These are phyloP conservation scores for Zygosaccharomyces rouxii DNA, from an alignment of 805 yeast species.

Conservation along the genomic window DNA sequence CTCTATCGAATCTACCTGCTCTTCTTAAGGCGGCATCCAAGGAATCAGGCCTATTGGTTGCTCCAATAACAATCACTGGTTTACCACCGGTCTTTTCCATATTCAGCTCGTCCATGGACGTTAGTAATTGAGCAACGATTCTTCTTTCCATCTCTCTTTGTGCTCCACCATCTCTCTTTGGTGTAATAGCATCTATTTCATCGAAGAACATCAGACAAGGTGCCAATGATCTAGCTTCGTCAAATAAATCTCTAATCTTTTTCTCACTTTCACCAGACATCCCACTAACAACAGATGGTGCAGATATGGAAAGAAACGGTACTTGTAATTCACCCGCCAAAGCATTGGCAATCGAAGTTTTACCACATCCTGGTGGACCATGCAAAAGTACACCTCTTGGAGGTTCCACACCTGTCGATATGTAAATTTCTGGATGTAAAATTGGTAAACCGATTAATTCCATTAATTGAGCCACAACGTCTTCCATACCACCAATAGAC, in stretches of 20 bases:
- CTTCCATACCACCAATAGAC: constrained; percentile 85
- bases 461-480: constrained; percentile 77
- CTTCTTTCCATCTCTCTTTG: constrained; percentile 97
- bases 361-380: constrained; percentile 99
- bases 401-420: constrained; percentile 87
- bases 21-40: constrained; percentile 91
- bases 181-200: constrained; percentile 97
- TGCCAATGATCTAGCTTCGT: constrained; percentile 83
- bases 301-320: constrained; percentile 85
- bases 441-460: constrained; percentile 91
- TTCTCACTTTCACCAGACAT: constrained; percentile 99
- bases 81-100: constrained; percentile 85
- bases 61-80: constrained; percentile 92
- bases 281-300: constrained; percentile 95
- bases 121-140: constrained; percentile 90
- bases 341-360: constrained; percentile 93
- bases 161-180: constrained; percentile 91
- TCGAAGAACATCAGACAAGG: constrained; percentile 93
- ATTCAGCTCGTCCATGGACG: constrained; percentile 90
- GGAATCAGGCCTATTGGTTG: constrained; percentile 95
- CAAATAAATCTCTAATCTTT: constrained; percentile 86
- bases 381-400: constrained; percentile 91
- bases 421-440: constrained; percentile 86
- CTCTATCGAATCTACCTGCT: constrained; percentile 95
- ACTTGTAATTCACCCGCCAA: constrained; percentile 92